Evolutionary conservation across 2,329 filamentous ascomycete genomes (phyloP), one percentile per base, ranked within the genome.

Genomic region (Coleophoma crateriformis): DNA sequence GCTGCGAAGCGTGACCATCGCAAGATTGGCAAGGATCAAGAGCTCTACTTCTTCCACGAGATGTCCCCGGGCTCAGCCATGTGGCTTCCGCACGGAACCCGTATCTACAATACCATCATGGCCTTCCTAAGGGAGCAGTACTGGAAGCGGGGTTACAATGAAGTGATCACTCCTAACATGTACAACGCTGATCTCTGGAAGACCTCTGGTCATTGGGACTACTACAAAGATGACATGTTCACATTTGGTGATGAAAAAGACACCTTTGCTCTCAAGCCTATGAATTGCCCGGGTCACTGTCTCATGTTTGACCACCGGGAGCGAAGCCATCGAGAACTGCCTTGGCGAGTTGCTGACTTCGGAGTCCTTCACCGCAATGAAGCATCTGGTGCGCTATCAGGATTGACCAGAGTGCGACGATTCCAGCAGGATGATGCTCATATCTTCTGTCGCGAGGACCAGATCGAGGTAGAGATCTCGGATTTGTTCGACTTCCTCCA

Each of bases 401-500:
- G 94, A 33, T 77, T 99, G 55, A 97, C 94, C 3, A 84, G 94
- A 68, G 92, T 97, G 11, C 84, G 94, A 45, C 84, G 91, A 58
- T 97, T 99, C 75, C 87, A 94, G 67, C 92, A 97, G 71, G 94
- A 99, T 62, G 94, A 99, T 67, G 88, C 88, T 3, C 94, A 99
- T 67, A 94, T 96, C 59, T 96, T 99, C 78, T 96, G 91, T 71
- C 84, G 85, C 20, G 81, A 90, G 60, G 85, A 90, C 52, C 89
- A 95, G 70, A 79, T 79, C 56, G 74, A 73, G 60, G 74, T 80
- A 45, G 90, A 95, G 64, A 90, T 97, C 39, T 83, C 85, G 50
- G 85, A 78, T 35, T 74, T 95, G 4, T 96, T 97, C 61, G 89
- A 96, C 64, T 96, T 97, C 71, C 74, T 97, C 58, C 75, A 83